Evolutionary conservation across 2,329 filamentous ascomycete genomes (phyloP), one percentile per base, ranked within the genome.

Genomic region (Hymenotorrendiella dingleyae): DNA sequence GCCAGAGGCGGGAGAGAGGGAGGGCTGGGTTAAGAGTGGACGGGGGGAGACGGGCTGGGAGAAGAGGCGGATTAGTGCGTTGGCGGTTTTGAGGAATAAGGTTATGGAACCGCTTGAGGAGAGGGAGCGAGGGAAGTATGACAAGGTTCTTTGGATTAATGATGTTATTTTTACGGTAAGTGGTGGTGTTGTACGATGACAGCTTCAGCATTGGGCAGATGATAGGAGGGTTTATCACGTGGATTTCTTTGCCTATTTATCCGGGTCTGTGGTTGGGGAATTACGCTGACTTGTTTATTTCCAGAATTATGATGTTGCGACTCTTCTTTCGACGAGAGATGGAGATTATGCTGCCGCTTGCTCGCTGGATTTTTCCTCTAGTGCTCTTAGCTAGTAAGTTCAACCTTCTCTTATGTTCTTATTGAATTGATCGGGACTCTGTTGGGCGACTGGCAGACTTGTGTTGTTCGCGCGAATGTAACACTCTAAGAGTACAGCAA

Each of bases 21-120:
- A 64, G 4, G 82, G 82, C 0, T 87, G 83, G 83, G 73, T 86
- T 22, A 61, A 70, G 22, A 83, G 78, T n/a, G 61, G 72, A 6
- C 55, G 67, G 20, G 71, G 72, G 0, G 67, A 65, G 48, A 71
- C 29, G 21, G 53, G 52, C 10, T 57, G 55, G 54, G 52, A 54
- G 40, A 43, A 48, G 39, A 67, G 84, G 36, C 69, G 84, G 16
- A 86, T 88, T 47, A 82, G 82, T 1, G 86, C 82, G 57, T 65
- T 88, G 16, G 73, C 84, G 1, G 69, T 65, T 20, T 55, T 84
- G 44, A 71, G 84, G 29, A 88, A 89, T 59, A 61, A 66, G 49
- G 76, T 74, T n/a, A 62, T 88, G 51, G 49, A 50, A 23, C 49
- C 53, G 4, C 23, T 55, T 17, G 12, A 20, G 11, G 32, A 45